Evolutionary conservation across 73 alveolate species (phyloP).

Genomic region (Tetrahymena elliotti): DNA sequence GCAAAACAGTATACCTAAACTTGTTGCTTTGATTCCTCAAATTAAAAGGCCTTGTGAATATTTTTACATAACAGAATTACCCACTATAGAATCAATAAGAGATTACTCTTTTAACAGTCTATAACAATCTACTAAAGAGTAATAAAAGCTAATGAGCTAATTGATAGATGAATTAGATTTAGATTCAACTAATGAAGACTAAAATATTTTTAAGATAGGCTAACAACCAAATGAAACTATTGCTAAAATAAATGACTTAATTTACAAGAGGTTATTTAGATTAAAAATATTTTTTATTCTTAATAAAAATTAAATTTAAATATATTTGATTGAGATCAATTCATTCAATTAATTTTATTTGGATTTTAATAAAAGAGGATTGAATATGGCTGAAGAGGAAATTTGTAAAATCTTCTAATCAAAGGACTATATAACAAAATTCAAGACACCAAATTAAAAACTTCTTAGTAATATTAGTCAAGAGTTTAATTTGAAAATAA

Average conservation of each 20-base stretch:
- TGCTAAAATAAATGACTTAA: neutral
- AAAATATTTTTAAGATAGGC: neutral
- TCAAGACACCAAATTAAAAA: neutral
- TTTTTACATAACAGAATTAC: neutral
- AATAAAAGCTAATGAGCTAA: neutral
- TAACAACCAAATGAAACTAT: neutral
- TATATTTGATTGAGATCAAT: too few species aligned
- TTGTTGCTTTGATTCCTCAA: neutral
- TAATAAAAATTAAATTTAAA: too few species aligned
- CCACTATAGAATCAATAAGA: neutral
- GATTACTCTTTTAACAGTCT: neutral
- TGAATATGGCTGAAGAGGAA: neutral
- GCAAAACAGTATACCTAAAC: neutral
- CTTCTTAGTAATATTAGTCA: neutral
- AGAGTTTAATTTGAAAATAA: neutral
- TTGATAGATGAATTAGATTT: neutral
- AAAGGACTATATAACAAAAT: too few species aligned
- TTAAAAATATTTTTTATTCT: neutral
- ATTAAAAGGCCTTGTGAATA: neutral
- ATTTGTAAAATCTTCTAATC: neutral
- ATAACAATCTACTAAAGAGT: neutral
- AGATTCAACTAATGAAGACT: neutral
- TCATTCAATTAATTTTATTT: too few species aligned
- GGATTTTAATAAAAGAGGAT: neutral
- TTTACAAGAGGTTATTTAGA: neutral